Percentiles rank a stretch among this genome's conserved stretches.
These are phyloP conservation scores for Penicillium paradoxum DNA, from an alignment of 495 filamentous ascomycete species.

Conservation along the genomic window DNA sequence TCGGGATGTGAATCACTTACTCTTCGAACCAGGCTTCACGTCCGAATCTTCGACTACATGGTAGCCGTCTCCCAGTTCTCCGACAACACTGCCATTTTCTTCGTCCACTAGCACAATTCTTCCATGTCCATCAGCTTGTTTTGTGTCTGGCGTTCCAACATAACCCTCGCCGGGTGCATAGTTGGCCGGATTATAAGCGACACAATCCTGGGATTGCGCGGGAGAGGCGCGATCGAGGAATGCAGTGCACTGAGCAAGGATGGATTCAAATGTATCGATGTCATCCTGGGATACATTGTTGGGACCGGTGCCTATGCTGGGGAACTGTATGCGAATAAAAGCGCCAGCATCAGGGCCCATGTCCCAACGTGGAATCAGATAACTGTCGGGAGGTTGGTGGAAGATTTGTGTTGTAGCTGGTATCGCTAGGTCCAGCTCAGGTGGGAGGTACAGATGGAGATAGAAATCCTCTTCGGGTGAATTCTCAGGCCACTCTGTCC, in stretches of 20 bases:
- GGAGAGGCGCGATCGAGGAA: conserved; percentile 76
- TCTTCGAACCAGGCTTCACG: conserved; percentile 80
- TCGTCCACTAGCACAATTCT: conserved; percentile 94
- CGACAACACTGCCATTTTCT: conserved; percentile 91
- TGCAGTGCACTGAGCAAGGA: conserved; percentile 89
- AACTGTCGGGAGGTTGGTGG: conserved; percentile 82
- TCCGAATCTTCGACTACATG: conserved; percentile 68
- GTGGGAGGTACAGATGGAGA: conserved; percentile 85
- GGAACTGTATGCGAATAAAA: conserved; percentile 89
- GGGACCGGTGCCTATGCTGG: conserved; percentile 57
- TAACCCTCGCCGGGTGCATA: conserved; percentile 79
- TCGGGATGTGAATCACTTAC: conserved; percentile 41
- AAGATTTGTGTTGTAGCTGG: conserved; percentile 94
- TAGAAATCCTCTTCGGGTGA: conserved; percentile 86
- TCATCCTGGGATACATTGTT: conserved; percentile 78
- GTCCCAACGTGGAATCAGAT: conserved; percentile 91
- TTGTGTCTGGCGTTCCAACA: conserved; percentile 32
- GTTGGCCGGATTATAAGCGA: conserved; percentile 71
- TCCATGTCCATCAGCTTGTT: conserved; percentile 49
- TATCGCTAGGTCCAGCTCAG: conserved; percentile 86
- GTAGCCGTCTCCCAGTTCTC: conserved; percentile 80
- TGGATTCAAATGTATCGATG: conserved; percentile 93
- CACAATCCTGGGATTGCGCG: conserved; percentile 46
- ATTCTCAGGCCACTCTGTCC: conserved; percentile 54
- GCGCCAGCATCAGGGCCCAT: conserved; percentile 78